These are phyloP conservation scores for Mucor piriformis DNA, from an alignment of 371 early-diverging fungal genomes.

Conservation along the genomic window DNA sequence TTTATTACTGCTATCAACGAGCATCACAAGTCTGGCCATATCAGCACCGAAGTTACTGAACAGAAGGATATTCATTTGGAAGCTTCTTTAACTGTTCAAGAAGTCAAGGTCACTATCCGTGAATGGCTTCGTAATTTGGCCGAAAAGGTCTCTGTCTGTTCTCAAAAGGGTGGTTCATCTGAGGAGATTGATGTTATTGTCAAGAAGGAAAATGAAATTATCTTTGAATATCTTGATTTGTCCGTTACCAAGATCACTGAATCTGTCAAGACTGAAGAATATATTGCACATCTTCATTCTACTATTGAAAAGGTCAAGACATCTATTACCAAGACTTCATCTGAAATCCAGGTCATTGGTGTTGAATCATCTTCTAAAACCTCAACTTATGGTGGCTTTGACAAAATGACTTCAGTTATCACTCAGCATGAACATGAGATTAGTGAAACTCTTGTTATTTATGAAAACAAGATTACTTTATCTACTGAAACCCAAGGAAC, in stretches of 20 bases:
- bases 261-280: constrained; percentile 26
- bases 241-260: constrained; percentile 27
- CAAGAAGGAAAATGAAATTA: constrained; percentile 15
- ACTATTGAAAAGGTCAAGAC: constrained; percentile 28
- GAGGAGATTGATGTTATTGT: constrained; percentile 29
- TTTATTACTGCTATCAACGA: constrained; percentile 19
- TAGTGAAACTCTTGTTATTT: constrained; percentile 21
- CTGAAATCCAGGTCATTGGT: constrained; percentile 28
- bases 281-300: constrained; percentile 11
- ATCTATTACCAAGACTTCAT: constrained; percentile 18
- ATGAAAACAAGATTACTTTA: constrained; percentile 20
- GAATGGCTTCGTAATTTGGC: constrained; percentile 31
- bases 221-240: constrained; percentile 22
- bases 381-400: constrained; percentile 24
- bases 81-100: constrained; percentile 28
- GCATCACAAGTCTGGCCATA: constrained; percentile 16
- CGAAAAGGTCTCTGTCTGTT: constrained; percentile 30
- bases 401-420: constrained; percentile 31
- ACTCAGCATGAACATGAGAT: constrained; percentile 30
- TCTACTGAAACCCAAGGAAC: constrained; percentile 10
- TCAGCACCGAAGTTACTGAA: neutral
- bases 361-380: constrained; percentile 12
- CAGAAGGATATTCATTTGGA: neutral
- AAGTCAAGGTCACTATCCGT: constrained; percentile 29
- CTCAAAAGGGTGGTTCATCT: constrained; percentile 20